These are phyloP conservation scores for Fusarium beomiforme DNA, from an alignment of 2,329 filamentous ascomycete genomes.

Conservation along the genomic window DNA sequence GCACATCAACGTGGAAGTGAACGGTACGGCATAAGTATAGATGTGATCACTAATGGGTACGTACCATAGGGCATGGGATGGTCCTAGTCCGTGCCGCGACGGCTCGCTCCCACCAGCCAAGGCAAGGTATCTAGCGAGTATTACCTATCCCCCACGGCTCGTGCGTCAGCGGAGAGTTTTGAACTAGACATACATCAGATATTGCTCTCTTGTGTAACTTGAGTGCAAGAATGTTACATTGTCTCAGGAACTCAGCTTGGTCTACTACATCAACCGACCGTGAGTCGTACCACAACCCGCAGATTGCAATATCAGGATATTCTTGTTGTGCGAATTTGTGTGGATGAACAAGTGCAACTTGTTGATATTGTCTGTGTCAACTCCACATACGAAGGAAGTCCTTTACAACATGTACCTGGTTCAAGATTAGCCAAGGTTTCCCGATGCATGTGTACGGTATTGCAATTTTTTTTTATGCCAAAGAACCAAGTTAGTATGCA, in stretches of 20 bases:
- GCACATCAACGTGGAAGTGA: conserved; percentile 31
- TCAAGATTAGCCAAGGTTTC: not conserved
- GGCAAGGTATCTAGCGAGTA: conserved; percentile 15
- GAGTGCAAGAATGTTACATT: not conserved
- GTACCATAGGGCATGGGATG: too few species aligned
- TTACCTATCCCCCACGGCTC: conserved; percentile 12
- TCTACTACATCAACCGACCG: not conserved
- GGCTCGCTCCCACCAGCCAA: conserved; percentile 28
- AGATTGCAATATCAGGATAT: conserved; percentile 10
- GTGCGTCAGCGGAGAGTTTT: conserved; percentile 29
- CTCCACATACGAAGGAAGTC: conserved; percentile 6
- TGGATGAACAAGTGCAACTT: conserved; percentile 16
- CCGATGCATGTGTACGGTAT: not conserved
- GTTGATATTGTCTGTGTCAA: conserved; percentile 1
- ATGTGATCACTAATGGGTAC: too few species aligned
- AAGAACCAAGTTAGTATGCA: not conserved
- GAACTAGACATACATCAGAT: not conserved
- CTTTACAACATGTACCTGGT: not conserved
- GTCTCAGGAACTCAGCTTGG: not conserved
- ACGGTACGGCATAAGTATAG: conserved; percentile 10
- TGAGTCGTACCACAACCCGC: not conserved
- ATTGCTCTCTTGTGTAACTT: conserved; percentile 5
- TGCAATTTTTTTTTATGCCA: not conserved
- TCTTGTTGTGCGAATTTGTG: not conserved
- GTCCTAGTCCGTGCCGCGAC: conserved; percentile 30